These are phyloP conservation scores for Pyropia haitanensis DNA, from an alignment of 23 red algal species.

Conservation along the genomic window DNA sequence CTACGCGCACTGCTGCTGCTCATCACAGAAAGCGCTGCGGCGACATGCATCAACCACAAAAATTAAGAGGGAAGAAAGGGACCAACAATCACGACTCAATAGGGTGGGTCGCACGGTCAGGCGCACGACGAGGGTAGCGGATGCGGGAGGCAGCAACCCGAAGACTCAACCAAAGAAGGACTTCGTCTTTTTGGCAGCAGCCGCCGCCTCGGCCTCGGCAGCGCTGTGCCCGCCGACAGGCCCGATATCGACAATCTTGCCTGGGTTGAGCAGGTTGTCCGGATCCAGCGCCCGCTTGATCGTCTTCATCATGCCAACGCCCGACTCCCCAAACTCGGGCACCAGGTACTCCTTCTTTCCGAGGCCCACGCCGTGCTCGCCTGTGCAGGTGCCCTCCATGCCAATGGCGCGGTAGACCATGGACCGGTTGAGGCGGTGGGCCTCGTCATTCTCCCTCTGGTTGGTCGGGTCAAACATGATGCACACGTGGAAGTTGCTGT, in stretches of 20 bases:
- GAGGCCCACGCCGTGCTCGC: constrained; percentile 89
- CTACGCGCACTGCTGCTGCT: too few species aligned
- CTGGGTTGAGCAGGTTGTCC: constrained; percentile 83
- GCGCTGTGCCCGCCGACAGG: too few species aligned
- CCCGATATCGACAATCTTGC: constrained; percentile 74
- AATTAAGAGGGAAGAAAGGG: too few species aligned
- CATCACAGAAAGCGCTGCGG: too few species aligned
- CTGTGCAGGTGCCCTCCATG: constrained; percentile 92
- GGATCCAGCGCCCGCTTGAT: constrained; percentile 84
- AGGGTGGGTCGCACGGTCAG: too few species aligned
- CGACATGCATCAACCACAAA: too few species aligned
- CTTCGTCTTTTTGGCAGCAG: too few species aligned
- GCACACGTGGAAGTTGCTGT: constrained; percentile 95
- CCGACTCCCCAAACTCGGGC: constrained; percentile 58
- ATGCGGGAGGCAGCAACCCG: too few species aligned
- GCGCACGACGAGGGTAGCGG: too few species aligned
- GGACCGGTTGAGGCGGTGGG: constrained; percentile 48
- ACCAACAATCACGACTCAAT: too few species aligned
- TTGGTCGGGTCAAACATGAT: constrained; percentile 69
- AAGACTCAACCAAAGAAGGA: too few species aligned
- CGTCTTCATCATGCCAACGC: constrained; percentile 73
- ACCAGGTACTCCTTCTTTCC: constrained; percentile 87
- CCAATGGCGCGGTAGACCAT: constrained; percentile 70
- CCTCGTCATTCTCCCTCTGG: constrained; percentile 59
- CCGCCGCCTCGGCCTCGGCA: too few species aligned